A percentile compares a stretch with the other conserved stretches of the same genome.
Conservation (phyloP, 164 flowering plant species). For the Kalanchoe fedtschenkoi region DNA sequence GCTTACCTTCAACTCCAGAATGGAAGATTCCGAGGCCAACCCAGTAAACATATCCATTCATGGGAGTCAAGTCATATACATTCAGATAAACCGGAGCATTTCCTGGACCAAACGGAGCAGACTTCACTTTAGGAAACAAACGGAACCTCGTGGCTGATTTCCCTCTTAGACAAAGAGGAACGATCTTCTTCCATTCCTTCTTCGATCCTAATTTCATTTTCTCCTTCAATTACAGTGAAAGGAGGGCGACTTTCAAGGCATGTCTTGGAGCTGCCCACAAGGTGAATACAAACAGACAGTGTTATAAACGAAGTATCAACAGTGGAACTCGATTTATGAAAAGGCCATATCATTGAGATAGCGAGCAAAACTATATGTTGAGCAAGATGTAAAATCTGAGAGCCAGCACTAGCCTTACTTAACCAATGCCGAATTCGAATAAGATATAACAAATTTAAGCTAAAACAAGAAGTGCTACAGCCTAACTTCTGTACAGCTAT, state of each 20-base stretch:
- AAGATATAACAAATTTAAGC: neutral
- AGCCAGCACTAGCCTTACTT: too few species aligned
- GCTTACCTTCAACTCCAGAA: neutral
- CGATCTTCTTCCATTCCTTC: constrained; percentile 62
- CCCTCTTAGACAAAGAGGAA: constrained; percentile 41
- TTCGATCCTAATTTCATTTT: constrained; percentile 55
- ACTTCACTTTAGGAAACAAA: constrained; percentile 60
- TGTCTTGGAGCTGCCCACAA: constrained; percentile 20
- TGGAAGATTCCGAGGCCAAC: neutral
- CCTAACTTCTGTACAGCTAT: neutral
- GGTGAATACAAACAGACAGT: neutral
- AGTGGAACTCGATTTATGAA: neutral
- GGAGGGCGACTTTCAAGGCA: constrained; percentile 14
- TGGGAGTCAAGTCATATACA: neutral
- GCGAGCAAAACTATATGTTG: too few species aligned
- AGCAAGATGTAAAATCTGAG: too few species aligned
- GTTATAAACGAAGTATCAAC: neutral
- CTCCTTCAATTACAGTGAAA: constrained; percentile 1
- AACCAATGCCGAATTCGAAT: neutral
- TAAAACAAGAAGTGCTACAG: neutral
- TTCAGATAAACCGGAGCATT: constrained; percentile 14
- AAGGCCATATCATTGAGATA: neutral
- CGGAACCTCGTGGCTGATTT: constrained; percentile 67
- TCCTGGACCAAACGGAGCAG: constrained; percentile 46
- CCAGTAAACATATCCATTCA: neutral